These are phyloP conservation scores for Chaetomium sp. DNA, from an alignment of 2,329 filamentous ascomycete genomes.

Conservation along the genomic window DNA sequence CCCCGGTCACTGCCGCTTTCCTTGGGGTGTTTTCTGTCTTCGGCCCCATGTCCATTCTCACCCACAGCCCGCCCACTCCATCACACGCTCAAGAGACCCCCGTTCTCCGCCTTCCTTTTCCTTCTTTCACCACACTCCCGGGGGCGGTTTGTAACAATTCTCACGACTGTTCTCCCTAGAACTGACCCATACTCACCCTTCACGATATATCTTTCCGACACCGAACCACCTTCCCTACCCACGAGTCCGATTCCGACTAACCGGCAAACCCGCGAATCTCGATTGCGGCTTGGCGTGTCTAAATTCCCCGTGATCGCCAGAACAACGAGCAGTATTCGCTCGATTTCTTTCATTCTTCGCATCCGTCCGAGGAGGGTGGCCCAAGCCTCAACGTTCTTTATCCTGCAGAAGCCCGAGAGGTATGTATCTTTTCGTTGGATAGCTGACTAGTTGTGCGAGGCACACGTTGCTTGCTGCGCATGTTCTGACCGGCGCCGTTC, in stretches of 20 bases:
- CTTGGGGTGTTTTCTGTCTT: slow-evolving; percentile 18
- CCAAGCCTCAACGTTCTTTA: background rate
- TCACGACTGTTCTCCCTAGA: too few species aligned
- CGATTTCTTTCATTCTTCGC: background rate
- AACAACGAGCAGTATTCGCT: background rate
- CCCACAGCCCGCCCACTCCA: slow-evolving; percentile 16
- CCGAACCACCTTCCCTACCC: background rate
- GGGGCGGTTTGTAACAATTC: too few species aligned
- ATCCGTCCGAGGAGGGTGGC: background rate
- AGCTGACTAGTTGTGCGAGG: background rate
- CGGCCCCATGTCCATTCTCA: slow-evolving; percentile 17
- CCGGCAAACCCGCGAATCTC: background rate
- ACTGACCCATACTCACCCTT: background rate
- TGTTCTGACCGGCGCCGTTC: slow-evolving; percentile 6
- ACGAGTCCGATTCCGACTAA: background rate
- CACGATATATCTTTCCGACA: background rate
- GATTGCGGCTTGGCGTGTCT: slow-evolving; percentile 3
- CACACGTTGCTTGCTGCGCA: background rate
- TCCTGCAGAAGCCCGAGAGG: background rate
- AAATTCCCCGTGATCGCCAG: background rate
- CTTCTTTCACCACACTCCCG: slow-evolving; percentile 14
- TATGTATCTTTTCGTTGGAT: background rate
- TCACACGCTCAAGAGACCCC: slow-evolving; percentile 6
- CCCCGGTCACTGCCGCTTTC: slow-evolving; percentile 20
- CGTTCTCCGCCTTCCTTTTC: slow-evolving; percentile 20